phyloP scores from a whole-genome alignment of 805 yeast species.

The Blastobotrys mokoenaii region DNA sequence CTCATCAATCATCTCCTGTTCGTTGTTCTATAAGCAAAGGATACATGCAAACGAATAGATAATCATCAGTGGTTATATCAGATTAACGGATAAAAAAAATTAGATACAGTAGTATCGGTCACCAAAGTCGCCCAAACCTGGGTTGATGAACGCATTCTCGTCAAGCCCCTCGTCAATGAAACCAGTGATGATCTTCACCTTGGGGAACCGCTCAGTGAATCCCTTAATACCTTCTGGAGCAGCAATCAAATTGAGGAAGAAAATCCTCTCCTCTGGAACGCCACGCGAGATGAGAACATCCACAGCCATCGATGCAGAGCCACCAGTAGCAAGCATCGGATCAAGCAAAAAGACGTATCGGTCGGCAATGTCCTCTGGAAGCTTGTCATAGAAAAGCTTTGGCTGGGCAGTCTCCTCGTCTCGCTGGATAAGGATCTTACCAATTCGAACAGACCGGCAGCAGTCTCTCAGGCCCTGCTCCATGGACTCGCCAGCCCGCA shows the following conservation, averaged over 20 bases:
- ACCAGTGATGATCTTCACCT: slow-evolving; percentile 85
- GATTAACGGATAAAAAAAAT: slow-evolving; percentile 2
- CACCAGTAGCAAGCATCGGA: slow-evolving; percentile 98
- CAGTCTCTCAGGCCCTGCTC: slow-evolving; percentile 97
- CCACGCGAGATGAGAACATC: slow-evolving; percentile 84
- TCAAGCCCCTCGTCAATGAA: slow-evolving; percentile 83
- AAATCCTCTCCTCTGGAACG: slow-evolving; percentile 76
- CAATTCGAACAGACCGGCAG: slow-evolving; percentile 91
- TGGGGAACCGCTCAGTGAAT: slow-evolving; percentile 72
- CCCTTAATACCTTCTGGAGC: slow-evolving; percentile 88
- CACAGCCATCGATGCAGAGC: slow-evolving; percentile 95
- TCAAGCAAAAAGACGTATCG: slow-evolving; percentile 87
- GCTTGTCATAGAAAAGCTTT: slow-evolving; percentile 82
- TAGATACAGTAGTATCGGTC: slow-evolving; percentile 92
- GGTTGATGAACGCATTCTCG: slow-evolving; percentile 75
- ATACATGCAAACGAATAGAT: neutral
- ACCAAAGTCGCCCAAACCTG: slow-evolving; percentile 97
- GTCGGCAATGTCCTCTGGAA: slow-evolving; percentile 84
- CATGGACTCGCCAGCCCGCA: slow-evolving; percentile 98
- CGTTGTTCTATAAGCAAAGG: too few species aligned
- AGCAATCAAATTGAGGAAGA: slow-evolving; percentile 84
- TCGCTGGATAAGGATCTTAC: slow-evolving; percentile 93
- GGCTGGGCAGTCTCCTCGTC: slow-evolving; percentile 97
- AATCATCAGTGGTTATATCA: too few species aligned
- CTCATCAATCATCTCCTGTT: too few species aligned